A percentile compares a stretch with the other conserved stretches of the same genome.
Evolutionary conservation across 441 rosid genomes (phyloP).

Genomic region (Corymbia calophylla): DNA sequence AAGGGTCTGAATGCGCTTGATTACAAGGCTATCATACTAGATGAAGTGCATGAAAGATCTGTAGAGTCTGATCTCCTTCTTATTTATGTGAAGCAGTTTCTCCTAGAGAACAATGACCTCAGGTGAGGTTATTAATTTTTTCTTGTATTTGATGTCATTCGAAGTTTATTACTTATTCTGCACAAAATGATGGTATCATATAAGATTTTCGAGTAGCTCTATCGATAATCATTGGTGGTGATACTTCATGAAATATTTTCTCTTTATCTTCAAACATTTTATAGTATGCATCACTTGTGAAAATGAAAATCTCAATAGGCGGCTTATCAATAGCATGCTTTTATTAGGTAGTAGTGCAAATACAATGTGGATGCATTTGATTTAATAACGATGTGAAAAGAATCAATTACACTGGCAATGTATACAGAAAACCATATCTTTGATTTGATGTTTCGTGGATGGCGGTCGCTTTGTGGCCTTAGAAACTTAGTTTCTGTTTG

Average conservation of each 20-base stretch:
- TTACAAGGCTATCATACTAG: conserved; percentile 87
- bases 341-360: not conserved
- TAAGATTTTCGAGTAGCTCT: not conserved
- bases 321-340: not conserved
- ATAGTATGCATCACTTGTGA: not conserved
- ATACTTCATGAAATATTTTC: not conserved
- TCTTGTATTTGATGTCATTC: not conserved
- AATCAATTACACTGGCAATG: not conserved
- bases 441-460: not conserved
- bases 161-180: not conserved
- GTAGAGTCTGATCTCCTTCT: conserved; percentile 90
- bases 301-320: not conserved
- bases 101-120: conserved; percentile 56
- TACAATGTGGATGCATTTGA: not conserved
- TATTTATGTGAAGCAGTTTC: conserved; percentile 83
- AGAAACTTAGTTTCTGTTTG: not conserved
- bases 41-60: conserved; percentile 98
- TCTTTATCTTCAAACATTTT: not conserved
- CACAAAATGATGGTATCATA: not conserved
- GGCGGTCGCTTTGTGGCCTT: not conserved
- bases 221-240: not conserved
- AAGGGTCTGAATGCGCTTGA: conserved; percentile 74
- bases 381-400: not conserved
- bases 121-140: conserved; percentile 35
- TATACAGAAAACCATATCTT: not conserved